These are phyloP conservation scores for Daldinia bambusicola DNA, from an alignment of 495 filamentous ascomycete genomes.

Conservation along the genomic window DNA sequence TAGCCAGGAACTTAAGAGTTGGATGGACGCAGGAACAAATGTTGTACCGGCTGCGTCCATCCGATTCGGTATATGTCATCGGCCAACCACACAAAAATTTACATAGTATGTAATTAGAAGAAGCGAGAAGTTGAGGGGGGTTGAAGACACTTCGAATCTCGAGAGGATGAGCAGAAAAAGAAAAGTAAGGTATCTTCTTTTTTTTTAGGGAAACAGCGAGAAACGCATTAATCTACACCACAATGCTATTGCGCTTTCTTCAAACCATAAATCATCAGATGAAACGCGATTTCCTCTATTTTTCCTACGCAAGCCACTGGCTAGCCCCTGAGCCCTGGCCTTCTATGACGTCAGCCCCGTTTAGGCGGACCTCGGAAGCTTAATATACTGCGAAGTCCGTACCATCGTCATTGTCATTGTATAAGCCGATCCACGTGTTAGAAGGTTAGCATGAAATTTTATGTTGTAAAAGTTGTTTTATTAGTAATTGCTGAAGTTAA, in stretches of 20 bases:
- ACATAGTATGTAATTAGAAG: neutral
- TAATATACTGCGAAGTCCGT: conserved; percentile 11
- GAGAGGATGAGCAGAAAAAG: neutral
- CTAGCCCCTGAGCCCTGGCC: neutral
- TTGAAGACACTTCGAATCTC: neutral
- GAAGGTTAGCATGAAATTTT: conserved; percentile 4
- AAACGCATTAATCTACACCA: conserved; percentile 5
- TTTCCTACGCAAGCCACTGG: conserved; percentile 11
- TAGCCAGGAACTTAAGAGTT: conserved; percentile 20
- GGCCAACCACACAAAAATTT: neutral
- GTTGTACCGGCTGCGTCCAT: conserved; percentile 1
- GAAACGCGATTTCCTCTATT: conserved; percentile 13
- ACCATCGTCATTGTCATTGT: conserved; percentile 24
- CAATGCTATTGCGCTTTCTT: conserved; percentile 1
- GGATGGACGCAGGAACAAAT: conserved; percentile 20
- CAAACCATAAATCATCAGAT: too few relatives aligned
- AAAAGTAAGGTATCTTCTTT: too few relatives aligned
- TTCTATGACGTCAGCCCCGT: conserved; percentile 34
- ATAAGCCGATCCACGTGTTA: conserved; percentile 15
- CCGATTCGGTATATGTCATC: conserved; percentile 6
- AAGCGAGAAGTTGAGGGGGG: neutral
- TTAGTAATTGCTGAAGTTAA: neutral
- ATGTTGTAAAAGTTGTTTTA: neutral
- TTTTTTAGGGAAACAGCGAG: neutral
- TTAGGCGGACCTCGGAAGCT: conserved; percentile 18